These are phyloP conservation scores for Fusarium newnesense DNA, from an alignment of 2,329 filamentous ascomycete genomes.

Conservation along the genomic window DNA sequence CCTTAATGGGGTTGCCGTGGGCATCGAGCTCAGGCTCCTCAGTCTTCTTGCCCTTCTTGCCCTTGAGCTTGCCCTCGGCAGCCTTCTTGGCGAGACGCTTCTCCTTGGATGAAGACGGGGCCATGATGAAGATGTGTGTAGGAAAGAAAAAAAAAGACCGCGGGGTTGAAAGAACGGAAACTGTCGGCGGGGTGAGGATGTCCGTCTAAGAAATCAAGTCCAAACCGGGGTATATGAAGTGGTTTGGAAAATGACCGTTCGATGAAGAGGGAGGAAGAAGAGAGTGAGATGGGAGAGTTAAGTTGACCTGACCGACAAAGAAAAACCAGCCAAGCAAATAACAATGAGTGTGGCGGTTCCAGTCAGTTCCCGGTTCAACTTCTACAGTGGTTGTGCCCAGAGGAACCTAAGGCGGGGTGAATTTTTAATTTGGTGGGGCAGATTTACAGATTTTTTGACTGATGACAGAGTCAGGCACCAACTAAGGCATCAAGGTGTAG, in stretches of 20 bases:
- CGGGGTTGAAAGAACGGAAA: constrained; percentile 43
- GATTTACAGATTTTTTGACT: constrained; percentile 50
- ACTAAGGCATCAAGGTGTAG: constrained; percentile 48
- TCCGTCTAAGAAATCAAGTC: constrained; percentile 36
- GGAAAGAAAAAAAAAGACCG: constrained; percentile 32
- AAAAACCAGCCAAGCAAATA: constrained; percentile 42
- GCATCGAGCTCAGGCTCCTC: constrained; percentile 75
- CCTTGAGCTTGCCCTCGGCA: constrained; percentile 73
- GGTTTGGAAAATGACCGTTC: constrained; percentile 40
- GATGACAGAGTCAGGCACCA: constrained; percentile 50
- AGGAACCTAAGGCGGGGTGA: constrained; percentile 52
- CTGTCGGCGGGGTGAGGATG: constrained; percentile 36
- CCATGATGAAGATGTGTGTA: constrained; percentile 55
- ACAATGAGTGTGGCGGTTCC: constrained; percentile 45
- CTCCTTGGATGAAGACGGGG: constrained; percentile 74
- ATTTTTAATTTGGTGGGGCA: constrained; percentile 53
- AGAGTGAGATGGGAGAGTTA: constrained; percentile 26
- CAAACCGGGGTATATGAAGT: constrained; percentile 39
- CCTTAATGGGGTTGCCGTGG: constrained; percentile 65
- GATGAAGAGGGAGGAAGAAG: constrained; percentile 30
- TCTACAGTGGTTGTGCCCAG: constrained; percentile 28
- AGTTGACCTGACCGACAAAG: constrained; percentile 35
- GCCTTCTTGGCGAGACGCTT: constrained; percentile 78
- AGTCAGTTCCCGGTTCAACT: constrained; percentile 38
- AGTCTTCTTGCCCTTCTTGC: constrained; percentile 77